Base-by-base conservation (phyloP, 2,329 filamentous ascomycete species). In the Lasiodiplodia gonubiensis region DNA sequence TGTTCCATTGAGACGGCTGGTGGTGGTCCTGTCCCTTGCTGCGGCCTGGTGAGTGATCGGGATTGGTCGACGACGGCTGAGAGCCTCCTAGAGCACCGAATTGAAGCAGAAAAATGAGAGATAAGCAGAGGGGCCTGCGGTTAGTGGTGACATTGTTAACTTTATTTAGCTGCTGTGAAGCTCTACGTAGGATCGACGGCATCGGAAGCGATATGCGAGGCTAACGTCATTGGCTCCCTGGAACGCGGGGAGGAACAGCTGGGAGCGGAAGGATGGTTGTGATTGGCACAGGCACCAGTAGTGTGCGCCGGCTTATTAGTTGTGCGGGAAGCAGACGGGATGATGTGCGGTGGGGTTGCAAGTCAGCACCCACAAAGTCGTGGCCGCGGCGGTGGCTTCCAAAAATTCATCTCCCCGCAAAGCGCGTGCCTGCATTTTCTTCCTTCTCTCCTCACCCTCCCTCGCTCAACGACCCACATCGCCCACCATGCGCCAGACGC, bases 401-500 rank as follows among this genome's bases (percentile, higher is more conserved):
- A 66, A 66, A 66, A 66, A 48, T 63, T 63, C 59, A 25, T 57
- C 25, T 30, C 65, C 46, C 65, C 65, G 54, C 65, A 61, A 35
- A 42, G 46, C 33, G 18, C 53, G 53, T 25, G 37, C 37, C 11
- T 21, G 16, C 33, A 30, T 55, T 49, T 39, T 51, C 46, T 51
- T 66, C 30, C 64, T n/a, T 33, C 21, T 33, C 49, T 14, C 48
- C 27, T 25, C 59, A 49, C 59, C 27, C 12, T 21, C 35, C 35
- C 23, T 60, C 35, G 14, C 55, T n/a, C 23, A 21, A 35, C 42
- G 33, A 39, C 25, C 64, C 52, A 55, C 52, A 39, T 39, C 42
- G 25, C 30, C 16, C 52, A 35, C 61, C 66, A 90, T 90, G 88
- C 85, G 88, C 72, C 86, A 87, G 73, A 87, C 89, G 69, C 86